A percentile compares a stretch with the other conserved stretches of the same genome.
Conservation (phyloP, 441 rosid genomes). For the Aleurites moluccanus region DNA sequence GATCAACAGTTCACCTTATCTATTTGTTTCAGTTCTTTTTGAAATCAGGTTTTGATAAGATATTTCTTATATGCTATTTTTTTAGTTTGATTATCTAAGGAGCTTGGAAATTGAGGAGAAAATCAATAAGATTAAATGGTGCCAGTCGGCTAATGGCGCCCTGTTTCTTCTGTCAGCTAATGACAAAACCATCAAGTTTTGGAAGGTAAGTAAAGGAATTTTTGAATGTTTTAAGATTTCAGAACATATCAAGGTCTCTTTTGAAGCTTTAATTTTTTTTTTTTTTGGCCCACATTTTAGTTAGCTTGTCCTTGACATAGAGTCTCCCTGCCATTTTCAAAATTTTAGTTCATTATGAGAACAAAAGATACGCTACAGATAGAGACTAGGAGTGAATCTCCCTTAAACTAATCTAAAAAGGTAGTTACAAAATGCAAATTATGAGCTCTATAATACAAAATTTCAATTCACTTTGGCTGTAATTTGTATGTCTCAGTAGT, state of each 20-base stretch:
- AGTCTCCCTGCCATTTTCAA: background rate
- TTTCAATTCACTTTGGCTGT: background rate
- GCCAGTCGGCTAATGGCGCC: slow-evolving; percentile 74
- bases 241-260: background rate
- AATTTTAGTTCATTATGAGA: background rate
- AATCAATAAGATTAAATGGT: slow-evolving; percentile 89
- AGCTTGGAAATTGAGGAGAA: slow-evolving; percentile 98
- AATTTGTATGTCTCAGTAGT: background rate
- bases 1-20: background rate
- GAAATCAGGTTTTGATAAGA: slow-evolving; percentile 3
- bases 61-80: slow-evolving; percentile 11
- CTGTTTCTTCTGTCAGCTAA: slow-evolving; percentile 81
- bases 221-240: background rate
- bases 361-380: background rate
- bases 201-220: slow-evolving; percentile 56
- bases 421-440: background rate
- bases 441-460: background rate
- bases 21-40: slow-evolving; percentile 9
- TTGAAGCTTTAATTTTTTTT: background rate
- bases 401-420: background rate
- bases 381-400: background rate
- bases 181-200: slow-evolving; percentile 82
- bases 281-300: background rate
- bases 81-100: slow-evolving; percentile 86
- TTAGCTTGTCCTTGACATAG: background rate